A percentile compares a stretch with the other conserved stretches of the same genome.
phyloP scores from a whole-genome alignment of 106 monocot species.

The Allium cepa region DNA sequence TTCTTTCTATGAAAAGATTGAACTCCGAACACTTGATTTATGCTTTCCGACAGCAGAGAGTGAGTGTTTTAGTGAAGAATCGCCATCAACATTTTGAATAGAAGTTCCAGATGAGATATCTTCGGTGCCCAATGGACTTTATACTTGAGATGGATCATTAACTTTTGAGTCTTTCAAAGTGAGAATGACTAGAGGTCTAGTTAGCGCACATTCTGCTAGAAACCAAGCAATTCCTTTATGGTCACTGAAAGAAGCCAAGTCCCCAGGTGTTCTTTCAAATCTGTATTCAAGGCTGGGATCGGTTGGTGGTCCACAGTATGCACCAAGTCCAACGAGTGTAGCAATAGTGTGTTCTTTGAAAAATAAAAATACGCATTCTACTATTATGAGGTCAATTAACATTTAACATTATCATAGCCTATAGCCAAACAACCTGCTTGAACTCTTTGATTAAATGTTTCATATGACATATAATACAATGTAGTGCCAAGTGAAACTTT shows the following conservation, averaged over 20 bases:
- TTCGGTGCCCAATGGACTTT: conserved; percentile 22
- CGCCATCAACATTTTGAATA: conserved; percentile 13
- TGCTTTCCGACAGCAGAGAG: conserved; percentile 76
- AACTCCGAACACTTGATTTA: conserved; percentile 80
- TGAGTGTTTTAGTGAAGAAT: conserved; percentile 53
- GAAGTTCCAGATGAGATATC: conserved; percentile 23
- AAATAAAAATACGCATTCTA: conserved; percentile 12
- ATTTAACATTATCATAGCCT: too few species aligned
- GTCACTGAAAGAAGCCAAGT: conserved; percentile 84
- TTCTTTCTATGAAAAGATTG: conserved; percentile 91
- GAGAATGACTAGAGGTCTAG: conserved; percentile 59
- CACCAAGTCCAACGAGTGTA: conserved; percentile 54
- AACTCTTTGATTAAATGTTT: too few species aligned
- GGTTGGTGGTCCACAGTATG: conserved; percentile 59
- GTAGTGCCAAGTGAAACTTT: too few species aligned
- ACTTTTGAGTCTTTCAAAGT: conserved; percentile 47
- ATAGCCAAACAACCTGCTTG: too few species aligned
- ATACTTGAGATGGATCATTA: conserved; percentile 19
- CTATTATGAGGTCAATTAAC: too few species aligned
- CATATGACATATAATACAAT: too few species aligned
- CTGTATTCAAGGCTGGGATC: conserved; percentile 77
- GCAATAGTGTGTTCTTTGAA: conserved; percentile 68
- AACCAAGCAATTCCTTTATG: conserved; percentile 97
- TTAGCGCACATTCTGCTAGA: conserved; percentile 79
- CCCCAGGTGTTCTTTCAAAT: conserved; percentile 87